Percentiles rank a stretch among this genome's conserved stretches.
phyloP scores from a whole-genome alignment of 495 filamentous ascomycete species.

The Parathielavia hyrcaniae region DNA sequence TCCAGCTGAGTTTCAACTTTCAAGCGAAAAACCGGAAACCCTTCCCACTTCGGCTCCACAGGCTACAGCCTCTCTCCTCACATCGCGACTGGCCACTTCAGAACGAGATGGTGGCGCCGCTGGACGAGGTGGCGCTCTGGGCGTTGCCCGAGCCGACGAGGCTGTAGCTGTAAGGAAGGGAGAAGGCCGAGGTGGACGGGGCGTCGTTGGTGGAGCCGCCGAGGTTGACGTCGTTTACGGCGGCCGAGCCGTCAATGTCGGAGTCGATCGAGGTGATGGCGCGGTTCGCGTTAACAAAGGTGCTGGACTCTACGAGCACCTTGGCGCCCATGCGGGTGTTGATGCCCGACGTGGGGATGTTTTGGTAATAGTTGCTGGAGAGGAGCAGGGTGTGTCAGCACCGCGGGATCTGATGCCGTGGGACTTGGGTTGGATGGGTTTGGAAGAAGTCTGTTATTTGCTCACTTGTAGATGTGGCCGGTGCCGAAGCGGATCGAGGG shows the following conservation, averaged over 20 bases:
- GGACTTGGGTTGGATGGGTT: no score
- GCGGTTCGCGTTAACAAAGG: conserved; percentile 3
- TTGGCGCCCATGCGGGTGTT: conserved; percentile 6
- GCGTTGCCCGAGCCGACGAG: conserved; percentile 3
- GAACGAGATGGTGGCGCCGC: not conserved
- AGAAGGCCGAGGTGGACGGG: not conserved
- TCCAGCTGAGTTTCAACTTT: no score
- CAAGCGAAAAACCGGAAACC: no score
- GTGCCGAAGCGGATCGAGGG: conserved; percentile 6
- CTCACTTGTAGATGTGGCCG: conserved; percentile 6
- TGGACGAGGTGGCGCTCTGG: not conserved
- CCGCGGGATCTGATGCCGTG: not conserved
- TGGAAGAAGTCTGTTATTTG: no score
- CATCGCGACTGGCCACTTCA: not conserved
- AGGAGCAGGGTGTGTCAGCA: not conserved
- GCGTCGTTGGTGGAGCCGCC: conserved; percentile 8
- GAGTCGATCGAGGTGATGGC: conserved; percentile 10
- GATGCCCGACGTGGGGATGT: conserved; percentile 1
- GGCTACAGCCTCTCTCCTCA: not conserved
- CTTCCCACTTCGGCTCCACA: no score
- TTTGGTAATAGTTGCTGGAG: conserved; percentile 2
- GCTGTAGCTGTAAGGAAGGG: not conserved
- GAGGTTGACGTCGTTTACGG: conserved; percentile 2
- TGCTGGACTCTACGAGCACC: conserved; percentile 1
- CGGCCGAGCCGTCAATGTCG: not conserved